Percentiles rank a stretch among this genome's conserved stretches.
Conservation (phyloP, 352 stramenopile genomes). For the Aphanomyces invadans region DNA sequence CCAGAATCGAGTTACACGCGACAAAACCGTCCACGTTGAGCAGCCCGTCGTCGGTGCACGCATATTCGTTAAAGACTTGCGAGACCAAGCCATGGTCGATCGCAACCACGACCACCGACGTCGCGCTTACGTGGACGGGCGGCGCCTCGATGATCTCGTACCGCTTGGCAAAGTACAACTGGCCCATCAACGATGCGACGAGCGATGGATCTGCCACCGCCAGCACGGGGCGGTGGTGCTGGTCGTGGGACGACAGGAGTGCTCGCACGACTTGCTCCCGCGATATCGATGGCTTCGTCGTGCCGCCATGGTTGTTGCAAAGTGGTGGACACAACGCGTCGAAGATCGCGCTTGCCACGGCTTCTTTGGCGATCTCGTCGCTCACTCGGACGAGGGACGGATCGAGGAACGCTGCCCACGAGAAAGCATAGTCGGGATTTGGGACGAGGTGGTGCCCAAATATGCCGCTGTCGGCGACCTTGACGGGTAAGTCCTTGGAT, state of each 20-base stretch:
- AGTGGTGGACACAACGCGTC: not conserved
- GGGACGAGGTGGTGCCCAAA: not conserved
- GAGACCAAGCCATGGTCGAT: not conserved
- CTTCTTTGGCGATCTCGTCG: not conserved
- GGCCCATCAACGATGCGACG: not conserved
- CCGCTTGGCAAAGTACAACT: not conserved
- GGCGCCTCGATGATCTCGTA: not conserved
- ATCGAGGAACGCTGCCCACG: conserved; percentile 2
- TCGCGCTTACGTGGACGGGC: not conserved
- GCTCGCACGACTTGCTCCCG: not conserved
- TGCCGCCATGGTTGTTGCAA: not conserved
- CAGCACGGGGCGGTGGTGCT: not conserved
- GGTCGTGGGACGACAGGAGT: not conserved
- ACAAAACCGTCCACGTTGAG: not conserved
- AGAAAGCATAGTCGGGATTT: not conserved
- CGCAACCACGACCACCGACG: not conserved
- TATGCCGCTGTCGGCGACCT: not conserved
- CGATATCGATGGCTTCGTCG: not conserved
- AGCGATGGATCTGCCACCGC: not conserved
- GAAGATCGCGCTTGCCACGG: not conserved
- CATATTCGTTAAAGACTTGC: not conserved
- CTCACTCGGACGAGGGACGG: not conserved
- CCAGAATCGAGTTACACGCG: not conserved
- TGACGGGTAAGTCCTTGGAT: not conserved
- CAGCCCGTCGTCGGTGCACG: not conserved